Base-by-base conservation (phyloP, 257 asterid species). In the Solanum chilense region DNA sequence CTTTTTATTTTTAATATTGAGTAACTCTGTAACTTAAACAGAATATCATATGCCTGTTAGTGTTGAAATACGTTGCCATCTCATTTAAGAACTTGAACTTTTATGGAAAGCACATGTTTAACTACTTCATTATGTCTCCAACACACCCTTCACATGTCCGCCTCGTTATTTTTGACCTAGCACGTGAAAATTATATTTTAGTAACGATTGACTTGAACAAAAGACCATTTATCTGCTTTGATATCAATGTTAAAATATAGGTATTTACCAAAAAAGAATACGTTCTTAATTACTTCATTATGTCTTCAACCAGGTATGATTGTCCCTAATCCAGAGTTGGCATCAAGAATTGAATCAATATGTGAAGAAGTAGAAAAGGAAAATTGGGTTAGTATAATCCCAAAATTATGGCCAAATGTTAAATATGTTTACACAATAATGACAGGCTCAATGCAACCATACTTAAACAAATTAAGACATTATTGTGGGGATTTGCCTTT, bases 361-460 rank as follows among this genome's bases (percentile, higher is more conserved):
- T 93, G 98, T 83, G 86, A 88, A 74, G 94, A 90, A 60, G 71
- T 94, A 86, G 94, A 93, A 86, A 86, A 56, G 45, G 49, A 3
- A 62, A 93, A 91, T 68, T 94, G 98, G 98, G n/a, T 84, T 9
- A 91, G 95, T 10, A 25, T 95, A 68, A 92, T 95, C 20, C 95
- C 96, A 3, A 88, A 70, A 49, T 84, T 95, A 5, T 95, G 98
- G 98, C 98, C 98, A 60, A 94, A 93, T 86, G 98, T 97, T 0
- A 95, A 94, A 31, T 94, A 95, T 82, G 91, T 92, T 20, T 94
- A 92, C 9, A 94, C 98, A 2, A 95, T 94, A 60, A 93, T 95
- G 98, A 95, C 98, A 1, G 98, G 98, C 1, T 94, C 98, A 49
- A 94, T 95, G 98, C 91, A 89, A 87, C 98, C 95, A 8, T 95